Percentiles rank a stretch among this genome's conserved stretches.
Conservation (phyloP, 2,329 filamentous ascomycete species). For the Colletotrichum neosansevieriae region DNA sequence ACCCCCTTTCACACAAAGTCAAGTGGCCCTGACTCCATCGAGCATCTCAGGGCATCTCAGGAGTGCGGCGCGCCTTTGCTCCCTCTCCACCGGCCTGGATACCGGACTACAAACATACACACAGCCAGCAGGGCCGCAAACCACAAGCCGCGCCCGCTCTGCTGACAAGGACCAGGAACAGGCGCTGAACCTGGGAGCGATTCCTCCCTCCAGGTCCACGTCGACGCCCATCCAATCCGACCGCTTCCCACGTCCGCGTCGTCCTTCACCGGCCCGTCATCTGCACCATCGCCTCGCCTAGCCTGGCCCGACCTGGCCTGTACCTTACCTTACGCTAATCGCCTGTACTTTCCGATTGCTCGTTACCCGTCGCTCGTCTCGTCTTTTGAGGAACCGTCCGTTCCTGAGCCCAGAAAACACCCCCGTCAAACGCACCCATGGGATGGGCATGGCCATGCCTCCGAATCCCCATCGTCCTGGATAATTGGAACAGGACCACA, state of each 20-base stretch:
- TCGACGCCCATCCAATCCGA: not conserved
- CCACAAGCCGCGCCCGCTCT: not conserved
- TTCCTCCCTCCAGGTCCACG: not conserved
- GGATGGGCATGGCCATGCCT: not conserved
- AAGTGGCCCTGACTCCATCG: constrained; percentile 18
- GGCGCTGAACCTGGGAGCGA: not conserved
- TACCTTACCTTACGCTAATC: not conserved
- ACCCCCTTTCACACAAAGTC: constrained; percentile 10
- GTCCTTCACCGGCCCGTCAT: constrained; percentile 23
- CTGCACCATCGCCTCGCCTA: constrained; percentile 18
- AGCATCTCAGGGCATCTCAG: constrained; percentile 17
- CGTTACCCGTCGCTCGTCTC: not conserved
- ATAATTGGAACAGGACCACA: too few relatives aligned
- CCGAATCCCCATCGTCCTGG: constrained; percentile 2
- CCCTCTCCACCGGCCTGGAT: constrained; percentile 31
- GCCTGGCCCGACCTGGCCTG: too few relatives aligned
- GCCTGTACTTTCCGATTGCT: not conserved
- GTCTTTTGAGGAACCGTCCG: too few relatives aligned
- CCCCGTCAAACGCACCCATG: constrained; percentile 26
- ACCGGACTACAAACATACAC: constrained; percentile 23
- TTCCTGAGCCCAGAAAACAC: not conserved
- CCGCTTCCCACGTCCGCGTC: too few relatives aligned
- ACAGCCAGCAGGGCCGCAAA: constrained; percentile 5
- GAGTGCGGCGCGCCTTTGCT: not conserved
- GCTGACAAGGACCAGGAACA: not conserved